These are phyloP conservation scores for Cyberlindnera lachancei DNA, from an alignment of 805 yeast species.

Conservation along the genomic window DNA sequence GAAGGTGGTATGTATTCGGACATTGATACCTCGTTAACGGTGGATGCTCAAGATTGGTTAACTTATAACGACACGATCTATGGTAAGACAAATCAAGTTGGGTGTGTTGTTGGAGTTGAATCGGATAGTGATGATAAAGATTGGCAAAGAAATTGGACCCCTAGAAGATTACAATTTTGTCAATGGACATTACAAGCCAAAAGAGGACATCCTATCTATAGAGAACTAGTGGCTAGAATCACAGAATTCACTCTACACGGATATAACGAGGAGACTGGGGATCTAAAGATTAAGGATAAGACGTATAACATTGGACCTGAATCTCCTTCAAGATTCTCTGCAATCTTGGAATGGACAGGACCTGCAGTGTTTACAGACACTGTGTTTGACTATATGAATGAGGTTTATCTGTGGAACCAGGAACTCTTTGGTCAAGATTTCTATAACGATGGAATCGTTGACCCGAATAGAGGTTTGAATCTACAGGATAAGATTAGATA, in stretches of 20 bases:
- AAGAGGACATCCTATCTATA: constrained; percentile 53
- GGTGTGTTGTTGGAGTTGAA: constrained; percentile 49
- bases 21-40: constrained; percentile 43
- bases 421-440: no score
- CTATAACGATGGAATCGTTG: no score
- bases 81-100: constrained; percentile 30
- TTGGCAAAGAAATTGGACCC: no score
- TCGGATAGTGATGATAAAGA: constrained; percentile 43
- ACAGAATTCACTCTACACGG: constrained; percentile 41
- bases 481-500: no score
- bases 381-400: constrained; percentile 13
- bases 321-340: constrained; percentile 52
- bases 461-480: no score
- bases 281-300: constrained; percentile 17
- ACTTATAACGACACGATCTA: constrained; percentile 24
- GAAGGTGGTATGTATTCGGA: constrained; percentile 60
- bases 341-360: constrained; percentile 49
- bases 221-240: constrained; percentile 45
- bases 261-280: constrained; percentile 24
- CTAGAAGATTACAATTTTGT: constrained; percentile 54
- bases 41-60: constrained; percentile 53
- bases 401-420: no score
- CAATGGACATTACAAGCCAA: constrained; percentile 57
- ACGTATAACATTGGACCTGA: constrained; percentile 34
- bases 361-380: constrained; percentile 45